A percentile compares a stretch with the other conserved stretches of the same genome.
Conservation (phyloP, 2,329 filamentous ascomycete genomes). For the Pseudogymnoascus sp. region DNA sequence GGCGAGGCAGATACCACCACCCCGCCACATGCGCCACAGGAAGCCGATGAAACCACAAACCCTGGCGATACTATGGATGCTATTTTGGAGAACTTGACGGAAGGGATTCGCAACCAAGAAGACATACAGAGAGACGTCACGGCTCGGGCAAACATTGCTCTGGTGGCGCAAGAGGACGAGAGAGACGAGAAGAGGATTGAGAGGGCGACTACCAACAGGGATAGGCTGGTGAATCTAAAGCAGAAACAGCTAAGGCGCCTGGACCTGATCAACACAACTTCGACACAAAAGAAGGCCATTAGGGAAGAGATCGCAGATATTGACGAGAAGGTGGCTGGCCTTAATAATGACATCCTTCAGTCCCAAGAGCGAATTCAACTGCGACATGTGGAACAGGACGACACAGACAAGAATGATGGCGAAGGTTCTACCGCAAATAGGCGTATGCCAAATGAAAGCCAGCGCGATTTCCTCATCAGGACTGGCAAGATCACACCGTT, state of each 20-base stretch:
- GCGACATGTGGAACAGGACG: conserved; percentile 50
- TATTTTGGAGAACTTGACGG: conserved; percentile 51
- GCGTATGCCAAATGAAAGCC: conserved; percentile 69
- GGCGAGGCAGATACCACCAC: conserved; percentile 2
- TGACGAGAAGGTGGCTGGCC: conserved; percentile 36
- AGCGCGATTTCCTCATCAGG: conserved; percentile 83
- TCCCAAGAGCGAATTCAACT: conserved; percentile 76
- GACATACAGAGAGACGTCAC: conserved; percentile 84
- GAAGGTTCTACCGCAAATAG: conserved; percentile 44
- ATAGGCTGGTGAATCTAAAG: conserved; percentile 59
- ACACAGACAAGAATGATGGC: conserved; percentile 35
- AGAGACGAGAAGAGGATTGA: conserved; percentile 56
- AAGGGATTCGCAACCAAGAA: conserved; percentile 73
- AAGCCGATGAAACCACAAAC: background rate
- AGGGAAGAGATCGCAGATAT: conserved; percentile 60
- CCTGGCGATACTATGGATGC: conserved; percentile 25
- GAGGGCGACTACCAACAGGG: conserved; percentile 45
- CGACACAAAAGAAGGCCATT: conserved; percentile 34
- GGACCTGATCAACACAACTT: conserved; percentile 24
- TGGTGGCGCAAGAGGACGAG: conserved; percentile 56
- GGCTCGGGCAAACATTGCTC: conserved; percentile 49
- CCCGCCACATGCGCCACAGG: background rate
- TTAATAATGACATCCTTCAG: conserved; percentile 67
- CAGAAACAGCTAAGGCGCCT: conserved; percentile 51
- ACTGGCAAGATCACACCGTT: conserved; percentile 98